Conservation (phyloP, 2,329 filamentous ascomycete species). For the Moelleriella libera region DNA sequence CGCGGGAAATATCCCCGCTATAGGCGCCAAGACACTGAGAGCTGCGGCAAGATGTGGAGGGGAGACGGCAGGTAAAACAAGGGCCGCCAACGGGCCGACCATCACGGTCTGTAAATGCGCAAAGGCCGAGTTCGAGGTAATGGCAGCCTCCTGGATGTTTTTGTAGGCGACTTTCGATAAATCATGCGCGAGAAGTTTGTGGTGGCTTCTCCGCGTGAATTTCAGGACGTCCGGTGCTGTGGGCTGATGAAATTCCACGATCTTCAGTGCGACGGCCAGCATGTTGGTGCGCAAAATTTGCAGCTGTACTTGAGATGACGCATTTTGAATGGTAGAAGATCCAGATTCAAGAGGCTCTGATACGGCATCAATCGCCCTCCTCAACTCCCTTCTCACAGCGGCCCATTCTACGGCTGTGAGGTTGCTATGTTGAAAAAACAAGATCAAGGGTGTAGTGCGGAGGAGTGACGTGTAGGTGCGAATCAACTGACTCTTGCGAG, state of each 20-base stretch:
- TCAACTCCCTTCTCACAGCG: constrained; percentile 27
- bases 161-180: constrained; percentile 39
- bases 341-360: constrained; percentile 13
- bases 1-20: constrained; percentile 58
- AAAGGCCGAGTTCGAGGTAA: constrained; percentile 27
- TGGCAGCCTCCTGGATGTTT: constrained; percentile 23
- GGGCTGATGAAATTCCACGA: constrained; percentile 70
- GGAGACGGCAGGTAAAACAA: constrained; percentile 71
- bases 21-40: constrained; percentile 63
- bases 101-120: constrained; percentile 60
- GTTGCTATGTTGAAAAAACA: constrained; percentile 66
- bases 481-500: constrained; percentile 77
- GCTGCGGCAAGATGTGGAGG: constrained; percentile 74
- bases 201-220: constrained; percentile 13
- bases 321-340: constrained; percentile 19
- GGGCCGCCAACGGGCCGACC: constrained; percentile 63
- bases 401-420: constrained; percentile 52
- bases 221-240: constrained; percentile 20
- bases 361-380: constrained; percentile 27
- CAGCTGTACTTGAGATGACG: constrained; percentile 54
- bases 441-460: constrained; percentile 68
- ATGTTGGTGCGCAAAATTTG: constrained; percentile 84
- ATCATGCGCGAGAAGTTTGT: constrained; percentile 30
- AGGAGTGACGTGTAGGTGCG: constrained; percentile 80
- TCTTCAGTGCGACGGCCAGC: constrained; percentile 68